Evolutionary conservation across 2,329 filamentous ascomycete species (phyloP).

Genomic region (Penicillium crustosum): DNA sequence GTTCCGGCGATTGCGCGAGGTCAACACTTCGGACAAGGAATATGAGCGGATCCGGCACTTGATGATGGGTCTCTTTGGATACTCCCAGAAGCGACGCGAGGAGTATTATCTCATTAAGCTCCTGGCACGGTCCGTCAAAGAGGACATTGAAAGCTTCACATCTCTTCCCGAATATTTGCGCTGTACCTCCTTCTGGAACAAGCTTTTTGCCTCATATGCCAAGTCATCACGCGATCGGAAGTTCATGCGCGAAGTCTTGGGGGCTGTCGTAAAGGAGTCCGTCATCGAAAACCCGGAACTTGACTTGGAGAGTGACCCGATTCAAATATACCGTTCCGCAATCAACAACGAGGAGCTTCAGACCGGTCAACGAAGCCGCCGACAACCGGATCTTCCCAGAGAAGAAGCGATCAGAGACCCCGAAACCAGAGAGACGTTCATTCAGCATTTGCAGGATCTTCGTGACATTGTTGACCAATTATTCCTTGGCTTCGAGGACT

Average conservation of each 20-base stretch:
- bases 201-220: constrained; percentile 81
- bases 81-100: constrained; percentile 93
- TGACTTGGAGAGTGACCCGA: constrained; percentile 92
- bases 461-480: constrained; percentile 93
- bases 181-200: constrained; percentile 90
- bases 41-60: constrained; percentile 88
- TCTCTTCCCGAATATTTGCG: constrained; percentile 81
- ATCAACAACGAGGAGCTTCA: constrained; percentile 97
- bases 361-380: constrained; percentile 78
- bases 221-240: constrained; percentile 90
- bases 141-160: constrained; percentile 74
- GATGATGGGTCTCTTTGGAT: constrained; percentile 95
- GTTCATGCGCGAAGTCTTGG: constrained; percentile 82
- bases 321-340: constrained; percentile 92
- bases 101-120: constrained; percentile 96
- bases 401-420: constrained; percentile 95
- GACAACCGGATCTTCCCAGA: constrained; percentile 79
- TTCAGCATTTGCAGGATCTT: constrained; percentile 89
- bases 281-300: constrained; percentile 89
- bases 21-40: constrained; percentile 85
- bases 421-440: constrained; percentile 88
- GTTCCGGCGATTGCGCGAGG: constrained; percentile 79
- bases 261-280: constrained; percentile 82
- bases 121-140: constrained; percentile 75
- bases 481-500: constrained; percentile 76